A percentile compares a stretch with the other conserved stretches of the same genome.
phyloP scores from a whole-genome alignment of 2,329 filamentous ascomycete species.

The Botrytis paeoniae region DNA sequence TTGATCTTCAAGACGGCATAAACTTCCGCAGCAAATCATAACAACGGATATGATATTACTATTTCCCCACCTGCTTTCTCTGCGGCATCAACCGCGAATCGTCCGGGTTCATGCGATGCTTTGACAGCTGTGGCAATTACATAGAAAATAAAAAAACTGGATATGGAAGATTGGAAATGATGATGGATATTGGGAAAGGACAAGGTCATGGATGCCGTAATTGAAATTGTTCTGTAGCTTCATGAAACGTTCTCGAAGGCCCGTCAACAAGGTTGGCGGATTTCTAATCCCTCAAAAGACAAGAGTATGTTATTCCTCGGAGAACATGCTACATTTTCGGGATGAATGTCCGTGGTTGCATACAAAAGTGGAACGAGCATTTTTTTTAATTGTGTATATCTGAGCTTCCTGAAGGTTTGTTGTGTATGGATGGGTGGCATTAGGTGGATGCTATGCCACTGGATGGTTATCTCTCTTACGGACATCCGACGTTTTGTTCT shows the following conservation, averaged over 20 bases:
- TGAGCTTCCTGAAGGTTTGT: background rate
- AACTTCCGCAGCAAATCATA: conserved; percentile 15
- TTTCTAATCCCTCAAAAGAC: background rate
- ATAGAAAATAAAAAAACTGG: background rate
- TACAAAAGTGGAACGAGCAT: background rate
- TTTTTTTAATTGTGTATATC: background rate
- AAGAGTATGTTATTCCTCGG: background rate
- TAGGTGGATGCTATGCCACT: conserved; percentile 13
- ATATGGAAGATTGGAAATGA: conserved; percentile 6
- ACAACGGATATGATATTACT: background rate
- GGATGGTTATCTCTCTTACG: conserved; percentile 17
- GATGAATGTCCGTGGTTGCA: background rate
- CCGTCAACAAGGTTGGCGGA: conserved; percentile 31
- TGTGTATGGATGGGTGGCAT: background rate
- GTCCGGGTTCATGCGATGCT: conserved; percentile 15
- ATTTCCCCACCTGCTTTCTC: conserved; percentile 6
- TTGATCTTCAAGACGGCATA: conserved; percentile 16
- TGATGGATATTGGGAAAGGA: background rate
- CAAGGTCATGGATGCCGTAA: conserved; percentile 10
- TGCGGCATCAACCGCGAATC: conserved; percentile 6
- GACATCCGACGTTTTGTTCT: conserved; percentile 1
- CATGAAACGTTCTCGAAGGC: conserved; percentile 37
- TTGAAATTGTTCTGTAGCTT: conserved; percentile 9
- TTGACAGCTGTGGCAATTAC: background rate
- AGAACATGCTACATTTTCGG: background rate